These are phyloP conservation scores for Zymoseptoria pseudotritici DNA, from an alignment of 2,329 filamentous ascomycete genomes.

Conservation along the genomic window DNA sequence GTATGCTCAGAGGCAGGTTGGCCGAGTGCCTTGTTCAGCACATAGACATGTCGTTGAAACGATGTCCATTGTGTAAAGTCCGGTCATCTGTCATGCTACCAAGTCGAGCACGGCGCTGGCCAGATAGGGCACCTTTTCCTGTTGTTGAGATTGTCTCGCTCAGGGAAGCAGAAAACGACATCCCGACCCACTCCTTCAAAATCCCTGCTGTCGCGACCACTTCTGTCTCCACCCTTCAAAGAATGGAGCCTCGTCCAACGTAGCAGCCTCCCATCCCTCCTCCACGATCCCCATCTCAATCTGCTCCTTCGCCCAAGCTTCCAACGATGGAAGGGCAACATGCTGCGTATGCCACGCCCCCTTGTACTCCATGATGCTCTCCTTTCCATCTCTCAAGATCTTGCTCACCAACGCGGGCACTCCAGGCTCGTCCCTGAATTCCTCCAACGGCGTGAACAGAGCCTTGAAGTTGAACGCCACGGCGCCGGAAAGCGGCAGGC, in stretches of 20 bases:
- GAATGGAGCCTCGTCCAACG: slow-evolving; percentile 67
- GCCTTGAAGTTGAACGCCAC: slow-evolving; percentile 87
- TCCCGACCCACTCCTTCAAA: slow-evolving; percentile 16
- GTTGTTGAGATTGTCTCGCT: not conserved
- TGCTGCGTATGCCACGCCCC: slow-evolving; percentile 74
- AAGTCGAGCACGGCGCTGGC: not conserved
- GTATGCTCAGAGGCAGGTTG: not conserved
- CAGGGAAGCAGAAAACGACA: not conserved
- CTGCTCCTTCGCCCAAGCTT: slow-evolving; percentile 60
- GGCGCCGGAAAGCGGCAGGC: slow-evolving; percentile 66
- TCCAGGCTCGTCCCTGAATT: slow-evolving; percentile 64
- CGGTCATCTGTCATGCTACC: not conserved
- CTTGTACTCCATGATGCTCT: slow-evolving; percentile 69
- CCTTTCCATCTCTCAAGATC: slow-evolving; percentile 64
- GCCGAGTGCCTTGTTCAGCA: not conserved
- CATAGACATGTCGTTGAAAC: no score
- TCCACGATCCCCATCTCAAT: slow-evolving; percentile 50
- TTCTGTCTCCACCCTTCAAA: slow-evolving; percentile 71
- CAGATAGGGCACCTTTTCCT: not conserved
- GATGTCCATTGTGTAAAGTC: no score
- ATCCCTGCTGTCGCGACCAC: slow-evolving; percentile 60
- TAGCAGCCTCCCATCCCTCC: slow-evolving; percentile 58
- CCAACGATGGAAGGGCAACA: slow-evolving; percentile 58
- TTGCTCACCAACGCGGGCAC: slow-evolving; percentile 62
- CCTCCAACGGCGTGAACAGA: slow-evolving; percentile 65